Percentiles rank a stretch among this genome's conserved stretches.
Conservation (phyloP, 345 rosid species). For the Gossypium sturtianum region DNA sequence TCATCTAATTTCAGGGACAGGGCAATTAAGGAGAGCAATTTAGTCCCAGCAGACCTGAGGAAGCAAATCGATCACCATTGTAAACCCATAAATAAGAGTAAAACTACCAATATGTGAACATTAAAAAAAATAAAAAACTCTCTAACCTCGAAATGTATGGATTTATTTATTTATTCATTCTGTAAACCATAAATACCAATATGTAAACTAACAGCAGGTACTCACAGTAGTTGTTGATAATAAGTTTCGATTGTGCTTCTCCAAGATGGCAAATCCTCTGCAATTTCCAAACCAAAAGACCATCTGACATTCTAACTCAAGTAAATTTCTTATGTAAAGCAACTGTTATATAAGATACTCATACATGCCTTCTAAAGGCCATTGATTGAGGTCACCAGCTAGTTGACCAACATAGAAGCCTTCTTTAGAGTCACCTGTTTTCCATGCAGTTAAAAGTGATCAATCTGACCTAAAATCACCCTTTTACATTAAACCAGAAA, state of each 20-base stretch:
- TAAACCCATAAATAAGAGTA: background rate
- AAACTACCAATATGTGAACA: background rate
- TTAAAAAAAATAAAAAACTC: no score
- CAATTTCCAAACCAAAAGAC: conserved; percentile 21
- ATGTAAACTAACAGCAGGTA: background rate
- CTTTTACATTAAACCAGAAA: background rate
- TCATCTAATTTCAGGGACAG: conserved; percentile 71
- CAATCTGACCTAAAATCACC: background rate
- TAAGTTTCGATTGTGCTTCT: conserved; percentile 55
- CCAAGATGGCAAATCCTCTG: conserved; percentile 64
- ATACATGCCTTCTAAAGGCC: conserved; percentile 61
- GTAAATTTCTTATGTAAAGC: background rate
- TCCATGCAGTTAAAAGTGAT: background rate
- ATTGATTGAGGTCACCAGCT: conserved; percentile 40
- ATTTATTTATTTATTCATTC: no score
- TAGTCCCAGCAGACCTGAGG: conserved; percentile 52
- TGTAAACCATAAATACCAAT: background rate
- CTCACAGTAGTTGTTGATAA: conserved; percentile 44
- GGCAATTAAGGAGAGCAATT: conserved; percentile 54
- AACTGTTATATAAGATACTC: background rate
- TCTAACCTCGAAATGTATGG: no score
- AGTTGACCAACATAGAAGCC: conserved; percentile 62
- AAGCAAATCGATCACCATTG: conserved; percentile 10
- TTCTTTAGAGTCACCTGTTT: conserved; percentile 75
- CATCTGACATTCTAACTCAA: background rate